Conservation (phyloP, 208 protist species). For the Crithidia thermophila region DNA sequence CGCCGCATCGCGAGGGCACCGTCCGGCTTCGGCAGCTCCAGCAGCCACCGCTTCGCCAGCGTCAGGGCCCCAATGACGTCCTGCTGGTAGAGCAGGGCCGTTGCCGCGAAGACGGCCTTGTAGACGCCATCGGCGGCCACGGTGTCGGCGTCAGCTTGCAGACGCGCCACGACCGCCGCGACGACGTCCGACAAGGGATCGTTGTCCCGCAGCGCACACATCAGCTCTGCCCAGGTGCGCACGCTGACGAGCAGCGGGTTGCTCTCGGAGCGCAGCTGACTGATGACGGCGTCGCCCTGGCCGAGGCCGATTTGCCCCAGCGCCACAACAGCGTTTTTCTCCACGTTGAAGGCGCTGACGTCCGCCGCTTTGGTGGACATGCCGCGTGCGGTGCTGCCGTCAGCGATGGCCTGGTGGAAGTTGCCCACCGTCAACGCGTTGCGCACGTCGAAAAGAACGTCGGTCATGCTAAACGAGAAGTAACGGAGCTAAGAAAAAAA, state of each 20-base stretch:
- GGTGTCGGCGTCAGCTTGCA: conserved; percentile 40
- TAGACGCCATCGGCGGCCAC: conserved; percentile 32
- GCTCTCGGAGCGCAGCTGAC: conserved; percentile 53
- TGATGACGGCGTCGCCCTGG: conserved; percentile 66
- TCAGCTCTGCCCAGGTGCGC: conserved; percentile 57
- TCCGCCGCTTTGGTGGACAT: conserved; percentile 53
- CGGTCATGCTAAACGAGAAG: conserved; percentile 73
- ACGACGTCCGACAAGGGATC: conserved; percentile 17
- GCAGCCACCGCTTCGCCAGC: conserved; percentile 64
- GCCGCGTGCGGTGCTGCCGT: conserved; percentile 49
- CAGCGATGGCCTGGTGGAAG: conserved; percentile 80
- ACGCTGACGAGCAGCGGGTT: conserved; percentile 61
- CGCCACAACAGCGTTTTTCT: conserved; percentile 68
- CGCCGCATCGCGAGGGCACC: conserved; percentile 27
- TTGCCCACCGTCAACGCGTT: conserved; percentile 88
- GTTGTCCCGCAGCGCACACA: conserved; percentile 28
- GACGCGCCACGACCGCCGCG: conserved; percentile 14
- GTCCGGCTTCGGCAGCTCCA: conserved; percentile 40
- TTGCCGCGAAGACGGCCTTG: conserved; percentile 54
- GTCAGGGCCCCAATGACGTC: conserved; percentile 51
- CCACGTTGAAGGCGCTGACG: conserved; percentile 55
- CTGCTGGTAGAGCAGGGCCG: conserved; percentile 50
- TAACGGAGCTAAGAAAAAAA: too few relatives aligned
- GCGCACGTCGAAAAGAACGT: conserved; percentile 86
- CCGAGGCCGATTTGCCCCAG: conserved; percentile 81